These are phyloP conservation scores for Wickerhamiella hasegawae DNA, from an alignment of 805 yeast species.

Conservation along the genomic window DNA sequence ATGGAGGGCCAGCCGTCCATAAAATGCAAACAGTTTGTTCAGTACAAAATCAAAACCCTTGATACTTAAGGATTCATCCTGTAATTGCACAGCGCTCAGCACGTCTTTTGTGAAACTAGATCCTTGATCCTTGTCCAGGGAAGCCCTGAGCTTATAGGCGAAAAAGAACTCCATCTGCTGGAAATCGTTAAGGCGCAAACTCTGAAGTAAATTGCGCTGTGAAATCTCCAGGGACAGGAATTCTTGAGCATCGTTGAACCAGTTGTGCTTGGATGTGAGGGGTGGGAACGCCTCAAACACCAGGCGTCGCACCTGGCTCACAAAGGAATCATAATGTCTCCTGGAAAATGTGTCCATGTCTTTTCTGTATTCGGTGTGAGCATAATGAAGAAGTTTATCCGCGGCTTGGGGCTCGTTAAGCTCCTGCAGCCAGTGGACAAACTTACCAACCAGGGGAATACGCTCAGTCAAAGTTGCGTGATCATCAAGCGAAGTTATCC, in stretches of 20 bases:
- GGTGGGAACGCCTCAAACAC: neutral
- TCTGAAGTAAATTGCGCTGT: conserved; percentile 1
- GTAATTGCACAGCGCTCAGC: conserved; percentile 4
- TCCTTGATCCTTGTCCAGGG: conserved; percentile 4
- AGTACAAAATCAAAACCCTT: conserved; percentile 7
- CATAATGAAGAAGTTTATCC: no score
- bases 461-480: neutral
- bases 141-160: conserved; percentile 1
- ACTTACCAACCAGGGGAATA: neutral
- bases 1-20: neutral
- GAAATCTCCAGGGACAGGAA: conserved; percentile 3
- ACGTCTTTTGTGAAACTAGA: conserved; percentile 5
- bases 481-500: neutral
- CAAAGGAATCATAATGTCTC: neutral
- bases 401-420: no score
- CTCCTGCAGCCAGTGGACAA: no score
- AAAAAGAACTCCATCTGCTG: neutral
- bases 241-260: conserved; percentile 2
- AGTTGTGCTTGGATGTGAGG: neutral
- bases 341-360: no score
- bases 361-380: no score
- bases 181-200: neutral
- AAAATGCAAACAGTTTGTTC: conserved; percentile 7
- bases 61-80: neutral
- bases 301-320: neutral